A percentile compares a stretch with the other conserved stretches of the same genome.
phyloP scores from a whole-genome alignment of 768 basidiomycete species.

The Russula emetica region DNA sequence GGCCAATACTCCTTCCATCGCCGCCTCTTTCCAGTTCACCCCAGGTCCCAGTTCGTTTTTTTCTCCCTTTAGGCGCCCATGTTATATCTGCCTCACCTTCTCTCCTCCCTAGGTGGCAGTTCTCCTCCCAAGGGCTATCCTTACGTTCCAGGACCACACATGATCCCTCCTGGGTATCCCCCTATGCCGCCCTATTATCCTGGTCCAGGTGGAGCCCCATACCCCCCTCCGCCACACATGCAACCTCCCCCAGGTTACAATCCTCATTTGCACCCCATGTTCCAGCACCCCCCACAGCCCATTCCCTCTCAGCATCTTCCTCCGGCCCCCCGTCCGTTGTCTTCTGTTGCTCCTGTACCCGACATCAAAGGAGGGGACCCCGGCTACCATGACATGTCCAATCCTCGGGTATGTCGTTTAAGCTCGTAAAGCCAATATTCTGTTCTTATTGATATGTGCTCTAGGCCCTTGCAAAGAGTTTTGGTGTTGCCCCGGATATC shows the following conservation, averaged over 20 bases:
- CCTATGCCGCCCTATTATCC: conserved; percentile 45
- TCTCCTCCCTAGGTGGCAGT: conserved; percentile 28
- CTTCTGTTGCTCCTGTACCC: conserved; percentile 29
- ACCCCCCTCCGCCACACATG: conserved; percentile 43
- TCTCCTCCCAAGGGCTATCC: conserved; percentile 36
- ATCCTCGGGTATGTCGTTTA: conserved; percentile 46
- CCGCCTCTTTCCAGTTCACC: conserved; percentile 33
- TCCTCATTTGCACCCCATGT: conserved; percentile 58
- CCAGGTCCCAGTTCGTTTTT: conserved; percentile 29
- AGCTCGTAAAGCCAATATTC: neutral
- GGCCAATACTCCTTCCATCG: conserved; percentile 23
- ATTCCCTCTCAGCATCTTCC: conserved; percentile 39
- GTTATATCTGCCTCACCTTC: conserved; percentile 12
- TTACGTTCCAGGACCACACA: conserved; percentile 38
- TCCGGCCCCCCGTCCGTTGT: conserved; percentile 34
- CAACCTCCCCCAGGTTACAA: conserved; percentile 43
- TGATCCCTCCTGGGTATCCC: conserved; percentile 46
- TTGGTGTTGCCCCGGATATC: conserved; percentile 71
- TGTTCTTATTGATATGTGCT: conserved; percentile 23
- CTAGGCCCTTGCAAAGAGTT: conserved; percentile 68
- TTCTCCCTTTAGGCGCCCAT: conserved; percentile 21
- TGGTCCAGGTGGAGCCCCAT: conserved; percentile 37
- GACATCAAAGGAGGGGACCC: conserved; percentile 75
- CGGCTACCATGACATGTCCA: conserved; percentile 73
- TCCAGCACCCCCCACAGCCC: conserved; percentile 46